Evolutionary conservation across 2,329 filamentous ascomycete species (phyloP), one percentile per base, ranked within the genome.

Genomic region (Neopestalotiopsis rosae): DNA sequence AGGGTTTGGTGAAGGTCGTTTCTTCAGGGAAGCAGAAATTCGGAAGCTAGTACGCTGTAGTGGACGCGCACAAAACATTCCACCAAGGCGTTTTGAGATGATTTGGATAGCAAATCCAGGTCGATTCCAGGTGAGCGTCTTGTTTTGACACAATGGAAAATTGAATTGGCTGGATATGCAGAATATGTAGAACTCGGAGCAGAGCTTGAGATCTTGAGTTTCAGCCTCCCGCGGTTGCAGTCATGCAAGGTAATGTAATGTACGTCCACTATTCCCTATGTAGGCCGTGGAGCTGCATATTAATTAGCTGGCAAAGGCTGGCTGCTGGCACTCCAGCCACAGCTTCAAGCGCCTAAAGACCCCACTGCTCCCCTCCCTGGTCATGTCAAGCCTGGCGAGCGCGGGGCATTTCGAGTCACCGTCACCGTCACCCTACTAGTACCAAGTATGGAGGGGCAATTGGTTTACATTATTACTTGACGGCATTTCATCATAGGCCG

Each of bases 401-500:
- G 61, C 20, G 61, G 61, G 61, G 61, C 42, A 64, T 24, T 49
- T 13, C 40, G 30, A 34, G 57, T 59, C 24, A 30, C 57, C 14
- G 13, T 28, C 17, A 30, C 57, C 24, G 13, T 28, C 17, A 30
- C 57, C 24, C 34, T 7, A 7, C 34, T 45, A 28, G 24, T 28
- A 28, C 3, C 24, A 28, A 3, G 24, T 28, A n/a, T 66, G 63
- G 63, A 66, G 63, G 63, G 65, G 56, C 52, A 67, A 52, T 30
- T 34, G 34, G 34, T 38, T 28, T 38, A 38, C 34, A 38, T 38
- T 38, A 38, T 38, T 38, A 4, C 6, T 10, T 38, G 34, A 38
- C 34, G 42, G 52, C 34, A 59, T 59, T 67, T 67, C 63, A 65
- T 65, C 63, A 65, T 65, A 24, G 63, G 32, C 30, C 49, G 17